Evolutionary conservation across 805 yeast species (phyloP), one percentile per base, ranked within the genome.

Genomic region (Brettanomyces sp.): DNA sequence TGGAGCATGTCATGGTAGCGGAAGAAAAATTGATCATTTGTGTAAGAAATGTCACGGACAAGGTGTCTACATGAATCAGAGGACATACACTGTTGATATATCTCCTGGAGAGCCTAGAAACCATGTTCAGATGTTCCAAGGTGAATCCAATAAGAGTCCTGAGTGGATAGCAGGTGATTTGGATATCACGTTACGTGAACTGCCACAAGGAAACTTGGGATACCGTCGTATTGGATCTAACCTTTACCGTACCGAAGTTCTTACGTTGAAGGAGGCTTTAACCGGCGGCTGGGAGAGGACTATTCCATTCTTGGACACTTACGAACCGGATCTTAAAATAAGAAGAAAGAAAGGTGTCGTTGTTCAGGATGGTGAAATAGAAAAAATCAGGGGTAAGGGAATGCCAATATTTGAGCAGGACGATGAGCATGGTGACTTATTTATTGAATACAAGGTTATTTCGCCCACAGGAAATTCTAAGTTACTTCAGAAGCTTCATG

Each of bases 121-220:
- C 47, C 73, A 74, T 54, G 72, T 72, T 38, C 77, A 79, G 52
- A 73, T 76, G 1, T 67, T 82, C 43, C 71, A 70, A 42, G 95
- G 91, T 3, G 88, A 88, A 62, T 89, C 91, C 5, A 95, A 91
- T 59, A 84, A 80, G 58, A 73, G 74, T 52, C 97, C 98, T 2
- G 95, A 85, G 45, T 74, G 78, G 72, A 75, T 72, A 4, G 77
- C 95, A 3, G 99, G 99, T 18, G 87, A 91, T 65, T 67, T 93
- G 46, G 61, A 73, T 24, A 70, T 89, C n/a, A 70, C 68, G 38
- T 59, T 87, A 36, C 59, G 57, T 32, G 97, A 91, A 65, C 22
- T 38, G 22, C 46, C 55, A 1, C 60, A 51, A 30, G 74, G 71
- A 14, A 82, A 85, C 58, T 60, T 87, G 75, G 99, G 99, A 6